Conservation (phyloP, 352 stramenopile species). For the Phytopythium boreale region DNA sequence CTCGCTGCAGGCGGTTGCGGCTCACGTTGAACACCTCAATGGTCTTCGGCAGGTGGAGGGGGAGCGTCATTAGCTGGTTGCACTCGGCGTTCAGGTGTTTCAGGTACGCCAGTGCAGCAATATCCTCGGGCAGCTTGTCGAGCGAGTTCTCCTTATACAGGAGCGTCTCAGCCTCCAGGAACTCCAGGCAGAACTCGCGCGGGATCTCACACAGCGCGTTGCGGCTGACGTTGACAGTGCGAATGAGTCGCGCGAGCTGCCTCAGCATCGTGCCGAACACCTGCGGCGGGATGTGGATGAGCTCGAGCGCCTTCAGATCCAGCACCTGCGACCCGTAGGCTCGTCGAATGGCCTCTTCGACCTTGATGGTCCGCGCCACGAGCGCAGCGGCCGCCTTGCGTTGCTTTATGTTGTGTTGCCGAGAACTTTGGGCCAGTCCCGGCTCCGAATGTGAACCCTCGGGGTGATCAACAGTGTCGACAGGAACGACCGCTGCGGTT, state of each 20-base stretch:
- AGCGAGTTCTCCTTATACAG: constrained; percentile 71
- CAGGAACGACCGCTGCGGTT: constrained; percentile 8
- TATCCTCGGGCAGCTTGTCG: constrained; percentile 22
- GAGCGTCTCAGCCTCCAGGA: constrained; percentile 45
- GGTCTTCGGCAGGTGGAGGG: constrained; percentile 30
- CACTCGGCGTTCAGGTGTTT: constrained; percentile 44
- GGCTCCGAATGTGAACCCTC: not conserved
- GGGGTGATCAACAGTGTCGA: not conserved
- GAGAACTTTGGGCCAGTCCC: constrained; percentile 1
- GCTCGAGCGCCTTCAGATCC: constrained; percentile 61
- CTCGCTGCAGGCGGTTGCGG: constrained; percentile 49
- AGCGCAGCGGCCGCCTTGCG: constrained; percentile 11
- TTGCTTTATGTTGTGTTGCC: constrained; percentile 15
- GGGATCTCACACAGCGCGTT: constrained; percentile 67
- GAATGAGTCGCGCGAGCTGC: constrained; percentile 59
- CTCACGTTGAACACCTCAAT: constrained; percentile 32
- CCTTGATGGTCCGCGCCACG: constrained; percentile 13
- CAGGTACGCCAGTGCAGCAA: constrained; percentile 35
- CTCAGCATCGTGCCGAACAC: constrained; percentile 63
- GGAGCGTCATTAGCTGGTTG: constrained; percentile 53
- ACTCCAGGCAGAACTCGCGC: constrained; percentile 41
- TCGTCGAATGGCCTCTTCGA: constrained; percentile 40
- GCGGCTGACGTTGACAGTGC: constrained; percentile 58
- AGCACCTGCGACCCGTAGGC: constrained; percentile 54
- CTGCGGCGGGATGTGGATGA: constrained; percentile 53